Evolutionary conservation across 176 grass and related monocot genomes (phyloP).

Genomic region (Musa schizocarpa): DNA sequence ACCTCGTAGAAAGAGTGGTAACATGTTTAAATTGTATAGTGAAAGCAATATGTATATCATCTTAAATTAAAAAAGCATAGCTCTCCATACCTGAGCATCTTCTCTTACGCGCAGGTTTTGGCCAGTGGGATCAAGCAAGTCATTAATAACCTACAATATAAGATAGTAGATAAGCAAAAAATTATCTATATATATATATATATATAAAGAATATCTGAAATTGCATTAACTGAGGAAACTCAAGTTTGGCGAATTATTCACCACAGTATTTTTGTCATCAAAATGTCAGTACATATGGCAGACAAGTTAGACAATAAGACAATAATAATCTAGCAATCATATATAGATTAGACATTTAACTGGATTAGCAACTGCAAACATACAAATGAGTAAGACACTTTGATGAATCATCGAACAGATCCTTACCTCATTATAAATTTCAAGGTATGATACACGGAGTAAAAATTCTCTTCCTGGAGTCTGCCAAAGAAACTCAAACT

Average conservation of each 20-base stretch:
- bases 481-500: constrained; percentile 30
- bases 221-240: too few species aligned
- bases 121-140: constrained; percentile 94
- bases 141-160: constrained; percentile 83
- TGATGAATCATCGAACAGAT: background rate
- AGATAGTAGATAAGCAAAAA: constrained; percentile 6
- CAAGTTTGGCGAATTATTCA: too few species aligned
- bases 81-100: constrained; percentile 73
- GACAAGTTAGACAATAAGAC: too few species aligned
- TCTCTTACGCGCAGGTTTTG: constrained; percentile 99
- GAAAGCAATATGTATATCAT: background rate
- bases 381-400: background rate
- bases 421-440: constrained; percentile 95
- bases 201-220: background rate
- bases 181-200: background rate
- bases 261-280: too few species aligned
- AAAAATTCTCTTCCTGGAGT: constrained; percentile 97
- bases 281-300: too few species aligned
- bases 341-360: background rate
- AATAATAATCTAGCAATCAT: background rate
- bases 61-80: background rate
- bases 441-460: constrained; percentile 93
- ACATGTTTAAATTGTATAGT: too few species aligned
- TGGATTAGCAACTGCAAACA: background rate
- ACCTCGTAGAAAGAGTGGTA: too few species aligned